Evolutionary conservation across 2,329 filamentous ascomycete species (phyloP), one percentile per base, ranked within the genome.

Genomic region (Coniochaeta prunicola): DNA sequence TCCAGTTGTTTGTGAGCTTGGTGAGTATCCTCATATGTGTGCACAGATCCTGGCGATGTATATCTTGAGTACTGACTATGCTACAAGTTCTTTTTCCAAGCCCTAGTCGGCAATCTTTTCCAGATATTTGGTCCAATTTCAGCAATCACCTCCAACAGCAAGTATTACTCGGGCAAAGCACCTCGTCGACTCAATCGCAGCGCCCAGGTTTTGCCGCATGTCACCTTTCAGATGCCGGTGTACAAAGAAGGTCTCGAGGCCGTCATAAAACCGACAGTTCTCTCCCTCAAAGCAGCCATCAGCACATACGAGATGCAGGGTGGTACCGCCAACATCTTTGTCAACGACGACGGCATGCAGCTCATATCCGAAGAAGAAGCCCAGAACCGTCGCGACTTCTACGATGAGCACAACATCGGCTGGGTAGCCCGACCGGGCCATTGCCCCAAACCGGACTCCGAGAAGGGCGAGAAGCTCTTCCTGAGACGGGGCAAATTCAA

Each of bases 311-410:
- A 84, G 63, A 70, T 81, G 63, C 80, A 82, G 66, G 86, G 86
- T n/a, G 86, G 86, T 8, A 81, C 84, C 1, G 86, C 86, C 28
- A 87, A 83, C 65, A 86, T 89, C 62, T 87, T 87, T 65, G 72
- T 88, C 67, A 88, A 88, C 63, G 86, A 89, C 59, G 86, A 89
- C 62, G 85, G 86, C 59, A 83, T 88, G 79, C 85, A 87, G 67
- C 70, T 86, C 34, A 74, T 88, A 17, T 71, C 78, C 2, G 72
- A 73, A 3, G 75, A 81, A 13, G 74, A 81, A 15, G 75, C 77
- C 4, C 70, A 75, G 33, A 75, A 74, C 9, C 77, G 81, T 21
- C 76, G 77, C 15, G 79, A 82, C 1, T 84, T 82, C 63, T 85
- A 84, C 64, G 76, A 80, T 10, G 81, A 84, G 59, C 79, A 82